Base-by-base conservation (phyloP, 2,329 filamentous ascomycete genomes). In the Rutstroemia sydowiana region DNA sequence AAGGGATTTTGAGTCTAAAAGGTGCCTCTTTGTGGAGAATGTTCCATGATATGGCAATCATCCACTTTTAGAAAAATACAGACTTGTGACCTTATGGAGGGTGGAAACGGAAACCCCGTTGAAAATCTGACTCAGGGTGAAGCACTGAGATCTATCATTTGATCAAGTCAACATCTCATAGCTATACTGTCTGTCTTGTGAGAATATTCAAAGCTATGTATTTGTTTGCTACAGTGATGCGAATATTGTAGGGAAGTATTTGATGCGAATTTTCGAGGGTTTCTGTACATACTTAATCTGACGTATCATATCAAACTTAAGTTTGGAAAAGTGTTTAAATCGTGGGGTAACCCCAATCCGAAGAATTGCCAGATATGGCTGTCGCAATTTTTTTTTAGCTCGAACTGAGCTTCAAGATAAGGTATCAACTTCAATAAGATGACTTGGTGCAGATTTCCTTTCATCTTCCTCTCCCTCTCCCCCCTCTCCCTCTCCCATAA, bases 401-500 rank as follows among this genome's bases (percentile, higher is more conserved):
- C 18, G 7, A 40, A 32, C 30, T 10, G 14, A 13, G 30, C 31
- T 34, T 26, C 18, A 37, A 13, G 5, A 34, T 39, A 30, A 56
- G 61, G 59, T 62, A 61, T 61, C 60, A 55, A 48, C 43, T 21
- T 20, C 21, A 44, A 42, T 34, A 48, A 18, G 5, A 45, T 36
- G 41, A 26, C 34, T 51, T 41, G 53, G 40, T 32, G 16, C 39
- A 39, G 44, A 41, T 23, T 41, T 41, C 53, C 44, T 49, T 50
- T 51, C 41, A 20, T 3, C 42, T 45, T 36, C 44, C 26, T 46
- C 41, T 52, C 14, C 36, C 31, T 47, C 51, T 23, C 45, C 45
- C 55, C 52, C 52, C 59, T 55, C 40, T 64, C 59, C 40, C 66
- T 52, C 18, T 31, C 13, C 57, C 53, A 34, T 71, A 46, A 8